phyloP scores from a whole-genome alignment of 225 moss, liverwort and hornwort species.

The Asterella californica region DNA sequence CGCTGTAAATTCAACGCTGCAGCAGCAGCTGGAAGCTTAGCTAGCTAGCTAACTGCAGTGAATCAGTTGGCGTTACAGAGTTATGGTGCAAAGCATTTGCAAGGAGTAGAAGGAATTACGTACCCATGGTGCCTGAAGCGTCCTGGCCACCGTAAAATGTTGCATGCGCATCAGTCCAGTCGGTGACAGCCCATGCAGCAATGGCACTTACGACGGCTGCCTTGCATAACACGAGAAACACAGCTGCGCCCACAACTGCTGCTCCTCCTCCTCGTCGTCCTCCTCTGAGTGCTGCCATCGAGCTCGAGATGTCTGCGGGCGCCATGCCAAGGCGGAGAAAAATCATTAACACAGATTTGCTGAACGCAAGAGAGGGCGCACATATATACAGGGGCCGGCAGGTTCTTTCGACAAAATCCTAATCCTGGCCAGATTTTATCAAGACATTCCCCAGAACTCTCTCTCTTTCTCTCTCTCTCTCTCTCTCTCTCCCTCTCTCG shows the following conservation, averaged over 20 bases:
- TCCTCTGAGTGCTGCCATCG: conserved; percentile 2
- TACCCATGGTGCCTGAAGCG: conserved; percentile 15
- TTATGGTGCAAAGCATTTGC: not conserved
- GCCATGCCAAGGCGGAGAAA: not conserved
- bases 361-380: too few relatives aligned
- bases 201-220: not conserved
- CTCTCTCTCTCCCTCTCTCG: not conserved
- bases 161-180: conserved; percentile 18
- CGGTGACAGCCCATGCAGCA: conserved; percentile 11
- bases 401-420: too few relatives aligned
- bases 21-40: too few relatives aligned
- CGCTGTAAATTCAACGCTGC: too few relatives aligned
- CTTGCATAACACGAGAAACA: not conserved
- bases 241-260: not conserved
- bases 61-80: too few relatives aligned
- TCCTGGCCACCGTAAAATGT: conserved; percentile 13
- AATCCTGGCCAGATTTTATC: not conserved
- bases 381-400: too few relatives aligned
- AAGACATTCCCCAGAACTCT: too few relatives aligned
- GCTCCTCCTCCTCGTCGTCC: not conserved
- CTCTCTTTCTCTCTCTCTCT: not conserved
- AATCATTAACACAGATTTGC: not conserved
- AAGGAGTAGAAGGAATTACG: too few relatives aligned
- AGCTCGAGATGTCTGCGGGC: not conserved
- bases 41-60: too few relatives aligned